A percentile compares a stretch with the other conserved stretches of the same genome.
Evolutionary conservation across 345 rosid genomes (phyloP).

Genomic region (Dipteronia dyeriana): DNA sequence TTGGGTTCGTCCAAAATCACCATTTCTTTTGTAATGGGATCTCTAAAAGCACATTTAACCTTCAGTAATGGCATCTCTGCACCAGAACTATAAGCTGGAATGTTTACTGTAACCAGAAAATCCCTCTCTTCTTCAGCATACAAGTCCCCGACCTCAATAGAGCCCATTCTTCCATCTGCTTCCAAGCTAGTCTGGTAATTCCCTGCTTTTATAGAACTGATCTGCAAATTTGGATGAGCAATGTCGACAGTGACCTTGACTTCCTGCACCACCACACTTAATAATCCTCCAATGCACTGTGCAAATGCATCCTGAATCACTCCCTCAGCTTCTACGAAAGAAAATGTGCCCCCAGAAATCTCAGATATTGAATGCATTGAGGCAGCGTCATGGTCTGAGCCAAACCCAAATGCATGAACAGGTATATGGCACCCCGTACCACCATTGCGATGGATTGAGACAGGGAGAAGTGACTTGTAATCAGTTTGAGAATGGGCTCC

Average conservation of each 20-base stretch:
- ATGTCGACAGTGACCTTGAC: constrained; percentile 62
- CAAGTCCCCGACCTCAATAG: constrained; percentile 78
- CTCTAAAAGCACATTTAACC: constrained; percentile 63
- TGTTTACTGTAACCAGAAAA: constrained; percentile 70
- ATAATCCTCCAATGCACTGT: constrained; percentile 95
- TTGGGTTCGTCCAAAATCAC: constrained; percentile 36
- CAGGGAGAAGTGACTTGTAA: constrained; percentile 66
- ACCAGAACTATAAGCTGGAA: constrained; percentile 53
- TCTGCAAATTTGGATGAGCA: constrained; percentile 43
- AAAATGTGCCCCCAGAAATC: constrained; percentile 93
- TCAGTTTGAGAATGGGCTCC: constrained; percentile 33
- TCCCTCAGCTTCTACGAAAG: constrained; percentile 88
- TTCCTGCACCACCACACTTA: constrained; percentile 91
- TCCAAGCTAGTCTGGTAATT: constrained; percentile 53
- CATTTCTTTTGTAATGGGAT: constrained; percentile 67
- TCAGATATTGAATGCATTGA: constrained; percentile 90
- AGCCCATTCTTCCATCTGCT: constrained; percentile 50
- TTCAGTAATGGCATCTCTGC: constrained; percentile 60
- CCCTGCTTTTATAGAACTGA: constrained; percentile 78
- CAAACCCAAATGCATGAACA: constrained; percentile 94
- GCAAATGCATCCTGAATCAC: constrained; percentile 99
- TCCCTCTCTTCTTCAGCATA: constrained; percentile 98
- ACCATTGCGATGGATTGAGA: constrained; percentile 39
- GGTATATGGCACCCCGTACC: constrained; percentile 62
- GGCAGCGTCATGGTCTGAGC: constrained; percentile 87